These are phyloP conservation scores for Cetraspora pellucida DNA, from an alignment of 192 early-diverging fungal genomes.

Conservation along the genomic window DNA sequence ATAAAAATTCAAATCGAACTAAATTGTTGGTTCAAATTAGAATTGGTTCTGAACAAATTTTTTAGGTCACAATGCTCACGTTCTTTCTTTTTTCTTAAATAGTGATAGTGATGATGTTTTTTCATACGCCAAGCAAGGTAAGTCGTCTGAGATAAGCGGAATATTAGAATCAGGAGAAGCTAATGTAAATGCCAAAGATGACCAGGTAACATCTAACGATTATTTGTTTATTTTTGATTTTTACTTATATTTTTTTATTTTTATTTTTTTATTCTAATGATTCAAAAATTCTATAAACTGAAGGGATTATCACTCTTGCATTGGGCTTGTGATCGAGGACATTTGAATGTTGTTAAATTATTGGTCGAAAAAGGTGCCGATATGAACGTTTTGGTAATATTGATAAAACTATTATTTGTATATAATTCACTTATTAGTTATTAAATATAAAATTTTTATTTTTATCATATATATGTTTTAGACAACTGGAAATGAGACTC, in stretches of 20 bases:
- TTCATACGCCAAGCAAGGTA: constrained; percentile 12
- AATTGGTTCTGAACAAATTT: too few relatives aligned
- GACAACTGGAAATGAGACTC: constrained; percentile 10
- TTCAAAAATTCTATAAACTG: too few relatives aligned
- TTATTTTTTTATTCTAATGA: background rate
- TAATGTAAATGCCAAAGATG: constrained; percentile 20
- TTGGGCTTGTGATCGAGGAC: constrained; percentile 56
- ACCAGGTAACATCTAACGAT: background rate
- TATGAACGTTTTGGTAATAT: constrained; percentile 41
- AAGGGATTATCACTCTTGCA: constrained; percentile 56
- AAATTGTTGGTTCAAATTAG: too few relatives aligned
- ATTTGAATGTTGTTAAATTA: constrained; percentile 46
- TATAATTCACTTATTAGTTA: background rate
- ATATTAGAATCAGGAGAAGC: background rate
- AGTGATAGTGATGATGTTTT: constrained; percentile 18
- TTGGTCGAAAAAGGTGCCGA: constrained; percentile 43
- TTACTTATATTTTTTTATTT: background rate
- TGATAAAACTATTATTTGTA: background rate
- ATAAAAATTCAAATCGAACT: too few relatives aligned
- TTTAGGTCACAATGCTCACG: background rate
- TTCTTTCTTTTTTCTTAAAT: background rate
- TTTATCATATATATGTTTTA: background rate
- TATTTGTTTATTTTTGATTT: background rate
- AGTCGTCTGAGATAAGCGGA: background rate
- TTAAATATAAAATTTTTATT: background rate